These are phyloP conservation scores for Polyporus tsugae DNA, from an alignment of 1,284 basidiomycete species.

Conservation along the genomic window DNA sequence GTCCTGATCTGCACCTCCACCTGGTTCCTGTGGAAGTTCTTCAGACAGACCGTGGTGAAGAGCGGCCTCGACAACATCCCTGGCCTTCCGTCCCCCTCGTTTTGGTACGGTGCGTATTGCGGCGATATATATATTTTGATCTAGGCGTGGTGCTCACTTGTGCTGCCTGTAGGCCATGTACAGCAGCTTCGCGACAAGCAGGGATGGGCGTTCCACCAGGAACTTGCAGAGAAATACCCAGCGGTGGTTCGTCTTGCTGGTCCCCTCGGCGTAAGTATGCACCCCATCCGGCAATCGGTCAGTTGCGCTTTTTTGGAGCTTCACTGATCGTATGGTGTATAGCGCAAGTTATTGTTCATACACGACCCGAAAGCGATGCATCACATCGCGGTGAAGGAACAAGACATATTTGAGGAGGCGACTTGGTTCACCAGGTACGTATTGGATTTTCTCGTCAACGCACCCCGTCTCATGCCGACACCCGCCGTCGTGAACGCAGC, in stretches of 20 bases:
- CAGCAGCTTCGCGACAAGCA: conserved; percentile 24
- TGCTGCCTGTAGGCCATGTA: conserved; percentile 27
- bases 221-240: conserved; percentile 33
- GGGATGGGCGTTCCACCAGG: conserved; percentile 31
- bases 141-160: not conserved
- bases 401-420: conserved; percentile 40
- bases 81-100: conserved; percentile 22
- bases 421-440: conserved; percentile 23
- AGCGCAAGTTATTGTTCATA: conserved; percentile 37
- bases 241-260: conserved; percentile 31
- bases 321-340: not conserved
- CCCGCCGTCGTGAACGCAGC: not conserved
- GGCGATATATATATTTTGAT: not conserved
- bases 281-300: no score
- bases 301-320: not conserved
- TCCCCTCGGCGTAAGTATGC: conserved; percentile 21
- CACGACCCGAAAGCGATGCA: conserved; percentile 41
- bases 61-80: conserved; percentile 27
- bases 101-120: conserved; percentile 19
- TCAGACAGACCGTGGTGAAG: conserved; percentile 18
- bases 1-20: conserved; percentile 16
- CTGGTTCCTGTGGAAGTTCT: conserved; percentile 22
- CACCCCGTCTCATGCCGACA: not conserved
- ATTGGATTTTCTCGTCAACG: not conserved
- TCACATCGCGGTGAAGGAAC: conserved; percentile 44